Evolutionary conservation across 139 green algal genomes (phyloP).

Genomic region (Spirogloea muscicola): DNA sequence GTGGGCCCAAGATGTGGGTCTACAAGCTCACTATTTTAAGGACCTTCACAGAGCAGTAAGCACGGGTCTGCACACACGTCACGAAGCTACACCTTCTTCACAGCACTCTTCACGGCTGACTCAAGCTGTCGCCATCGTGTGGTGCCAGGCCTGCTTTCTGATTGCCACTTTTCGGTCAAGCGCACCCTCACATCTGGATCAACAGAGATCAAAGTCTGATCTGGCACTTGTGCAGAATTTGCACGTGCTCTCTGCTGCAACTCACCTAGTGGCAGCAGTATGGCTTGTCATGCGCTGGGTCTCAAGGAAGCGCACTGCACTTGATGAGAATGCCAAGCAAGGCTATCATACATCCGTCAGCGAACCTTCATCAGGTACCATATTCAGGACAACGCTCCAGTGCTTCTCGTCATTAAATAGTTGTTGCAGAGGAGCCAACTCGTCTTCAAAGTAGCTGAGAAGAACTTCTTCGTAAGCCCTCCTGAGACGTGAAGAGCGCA

Average conservation of each 20-base stretch:
- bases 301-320: too few species aligned
- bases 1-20: too few species aligned
- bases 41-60: background rate
- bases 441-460: slow-evolving; percentile 27
- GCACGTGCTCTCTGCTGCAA: too few species aligned
- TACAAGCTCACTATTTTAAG: too few species aligned
- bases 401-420: slow-evolving; percentile 62
- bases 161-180: slow-evolving; percentile 25
- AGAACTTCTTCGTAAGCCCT: slow-evolving; percentile 46
- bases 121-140: slow-evolving; percentile 57
- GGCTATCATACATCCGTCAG: too few species aligned
- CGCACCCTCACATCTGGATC: slow-evolving; percentile 29
- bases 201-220: too few species aligned
- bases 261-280: too few species aligned
- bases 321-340: too few species aligned
- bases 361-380: slow-evolving; percentile 58
- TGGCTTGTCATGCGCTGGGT: too few species aligned
- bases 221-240: too few species aligned
- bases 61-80: background rate
- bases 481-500: slow-evolving; percentile 13
- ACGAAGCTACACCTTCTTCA: slow-evolving; percentile 7
- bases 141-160: slow-evolving; percentile 16
- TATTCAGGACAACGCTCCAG: slow-evolving; percentile 58
- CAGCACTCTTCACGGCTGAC: slow-evolving; percentile 5
- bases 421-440: slow-evolving; percentile 40